Base-by-base conservation (phyloP, 805 yeast genomes). In the Yarrowia osloensis region DNA sequence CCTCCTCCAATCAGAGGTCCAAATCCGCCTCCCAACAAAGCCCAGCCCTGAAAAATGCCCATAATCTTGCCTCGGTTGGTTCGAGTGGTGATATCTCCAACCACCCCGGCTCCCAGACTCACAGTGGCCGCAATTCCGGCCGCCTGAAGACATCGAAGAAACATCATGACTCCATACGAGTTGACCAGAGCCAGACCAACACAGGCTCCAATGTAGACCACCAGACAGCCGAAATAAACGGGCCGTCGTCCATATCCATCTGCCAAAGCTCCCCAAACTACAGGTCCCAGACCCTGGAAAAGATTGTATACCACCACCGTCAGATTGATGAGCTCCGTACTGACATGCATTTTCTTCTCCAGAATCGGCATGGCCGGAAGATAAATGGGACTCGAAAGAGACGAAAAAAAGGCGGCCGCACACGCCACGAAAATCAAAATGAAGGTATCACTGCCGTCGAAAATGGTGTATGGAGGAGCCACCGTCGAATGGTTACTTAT, bases 281-380 rank as follows among this genome's bases (percentile, higher is more conserved):
- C 82, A 0, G 97, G 97, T 0, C 89, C 77, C 0, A 90, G 66
- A 1, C 96, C 97, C 76, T 91, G 97, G 63, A 88, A 82, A 15
- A 89, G 74, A 55, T 89, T 81, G 72, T 91, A 91, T 0, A 90
- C 87, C 1, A 91, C 92, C 31, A 92, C 88, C 0, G 95, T 85
- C 21, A 89, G 71, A 72, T 91, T 89, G 67, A 87, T 85, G 62
- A 80, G 76, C 63, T 85, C 87, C 55, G 84, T 84, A 2, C 86
- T 72, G 7, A 88, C 83, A 52, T 81, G 59, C 71, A 91, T 89
- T 29, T 85, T 75, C 0, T 74, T 70, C 55, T 86, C 84, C 5
- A 92, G 77, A 6, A 81, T 80, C 0, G 87, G 84, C 26, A 91
- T 76, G 0, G 91, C 91, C 0, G 96, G 96, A 76, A 89, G 88